phyloP scores from a whole-genome alignment of 2,329 filamentous ascomycete species.

The Elsinoe ampelina region DNA sequence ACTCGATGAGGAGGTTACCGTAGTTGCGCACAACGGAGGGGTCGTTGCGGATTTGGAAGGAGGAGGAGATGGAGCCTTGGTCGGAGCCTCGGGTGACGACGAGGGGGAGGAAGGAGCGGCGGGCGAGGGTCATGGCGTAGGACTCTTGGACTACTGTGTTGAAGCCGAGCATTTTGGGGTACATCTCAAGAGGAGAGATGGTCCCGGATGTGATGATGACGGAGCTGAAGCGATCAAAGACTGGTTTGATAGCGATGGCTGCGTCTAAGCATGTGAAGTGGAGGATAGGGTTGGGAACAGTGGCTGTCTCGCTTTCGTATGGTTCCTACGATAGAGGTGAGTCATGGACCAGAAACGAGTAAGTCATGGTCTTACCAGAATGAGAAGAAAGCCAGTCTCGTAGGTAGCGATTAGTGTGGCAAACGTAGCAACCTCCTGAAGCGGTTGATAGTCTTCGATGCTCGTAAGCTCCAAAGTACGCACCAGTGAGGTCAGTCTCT shows the following conservation, averaged over 20 bases:
- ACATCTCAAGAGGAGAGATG: conserved; percentile 95
- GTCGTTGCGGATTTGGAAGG: conserved; percentile 92
- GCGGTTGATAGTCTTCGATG: conserved; percentile 92
- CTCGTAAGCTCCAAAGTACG: conserved; percentile 91
- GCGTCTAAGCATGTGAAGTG: conserved; percentile 96
- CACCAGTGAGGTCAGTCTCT: conserved; percentile 86
- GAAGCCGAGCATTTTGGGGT: conserved; percentile 97
- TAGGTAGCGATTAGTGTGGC: conserved; percentile 94
- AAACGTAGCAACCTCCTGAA: conserved; percentile 96
- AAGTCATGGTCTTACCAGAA: conserved; percentile 48
- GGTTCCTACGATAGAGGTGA: conserved; percentile 49
- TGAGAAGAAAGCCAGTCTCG: conserved; percentile 89
- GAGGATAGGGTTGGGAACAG: conserved; percentile 90
- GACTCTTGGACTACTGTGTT: conserved; percentile 89
- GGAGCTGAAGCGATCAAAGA: conserved; percentile 94
- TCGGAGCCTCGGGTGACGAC: conserved; percentile 93
- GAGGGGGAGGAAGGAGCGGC: conserved; percentile 94
- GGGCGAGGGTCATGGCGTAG: conserved; percentile 90
- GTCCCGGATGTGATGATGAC: conserved; percentile 98
- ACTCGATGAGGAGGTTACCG: conserved; percentile 84
- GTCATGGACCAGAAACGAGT: background rate
- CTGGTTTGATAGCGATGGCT: conserved; percentile 93
- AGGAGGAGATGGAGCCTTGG: conserved; percentile 83
- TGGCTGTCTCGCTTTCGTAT: conserved; percentile 89
- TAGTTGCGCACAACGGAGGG: conserved; percentile 96